These are phyloP conservation scores for Atkinsonella texensis DNA, from an alignment of 2,329 filamentous ascomycete species.

Conservation along the genomic window DNA sequence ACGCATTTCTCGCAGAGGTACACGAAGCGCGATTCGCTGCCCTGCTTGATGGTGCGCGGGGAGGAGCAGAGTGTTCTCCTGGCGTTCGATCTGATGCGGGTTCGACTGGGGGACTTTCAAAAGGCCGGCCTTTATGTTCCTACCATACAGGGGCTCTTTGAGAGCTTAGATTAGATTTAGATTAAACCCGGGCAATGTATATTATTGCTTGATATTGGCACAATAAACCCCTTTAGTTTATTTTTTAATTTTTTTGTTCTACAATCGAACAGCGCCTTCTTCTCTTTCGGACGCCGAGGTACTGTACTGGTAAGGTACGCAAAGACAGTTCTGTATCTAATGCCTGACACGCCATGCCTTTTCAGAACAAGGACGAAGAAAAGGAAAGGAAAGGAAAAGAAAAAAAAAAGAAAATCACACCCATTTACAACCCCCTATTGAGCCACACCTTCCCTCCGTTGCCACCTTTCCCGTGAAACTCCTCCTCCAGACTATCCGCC, in stretches of 20 bases:
- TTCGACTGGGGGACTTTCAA: constrained; percentile 58
- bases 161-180: constrained; percentile 17
- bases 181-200: not conserved
- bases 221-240: not conserved
- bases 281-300: not conserved
- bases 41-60: constrained; percentile 20
- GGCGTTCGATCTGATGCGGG: constrained; percentile 69
- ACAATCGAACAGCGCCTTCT: not conserved
- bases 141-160: constrained; percentile 41
- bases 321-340: not conserved
- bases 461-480: constrained; percentile 75
- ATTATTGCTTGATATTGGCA: not conserved
- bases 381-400: not conserved
- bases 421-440: constrained; percentile 72
- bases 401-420: not conserved
- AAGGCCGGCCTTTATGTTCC: constrained; percentile 51
- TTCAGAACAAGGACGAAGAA: not conserved
- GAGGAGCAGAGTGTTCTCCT: constrained; percentile 42
- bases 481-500: constrained; percentile 65
- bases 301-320: not conserved
- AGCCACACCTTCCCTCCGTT: constrained; percentile 81
- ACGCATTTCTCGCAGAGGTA: constrained; percentile 97
- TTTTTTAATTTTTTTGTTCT: not conserved
- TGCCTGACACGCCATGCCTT: not conserved
- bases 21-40: constrained; percentile 44